Evolutionary conservation across 805 yeast species (phyloP), one percentile per base, ranked within the genome.

Genomic region (Monosporozyma aerobia): DNA sequence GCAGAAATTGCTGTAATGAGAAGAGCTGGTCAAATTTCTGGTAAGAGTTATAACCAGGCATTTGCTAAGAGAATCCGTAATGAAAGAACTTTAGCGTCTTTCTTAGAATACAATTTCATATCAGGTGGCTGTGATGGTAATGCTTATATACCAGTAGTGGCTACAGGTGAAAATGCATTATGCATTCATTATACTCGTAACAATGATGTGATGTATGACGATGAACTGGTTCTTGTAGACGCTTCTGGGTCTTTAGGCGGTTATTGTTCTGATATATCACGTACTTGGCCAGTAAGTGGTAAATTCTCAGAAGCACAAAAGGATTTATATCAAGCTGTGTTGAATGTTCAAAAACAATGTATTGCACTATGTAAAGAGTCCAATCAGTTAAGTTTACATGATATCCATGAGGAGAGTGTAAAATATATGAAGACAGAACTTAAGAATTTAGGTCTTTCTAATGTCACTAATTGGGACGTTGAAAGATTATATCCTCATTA

Each of bases 191-290:
- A 94, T 67, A 90, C 96, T 0, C 75, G 96, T 54, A 94, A 94
- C 63, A 96, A 94, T 68, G 96, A 88, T 63, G 69, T 85, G 11
- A 75, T 94, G 56, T 78, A 78, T 53, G 77, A 79, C 44, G 89
- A 83, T 57, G 97, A 92, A 56, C 71, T 87, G 75, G 96, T 90
- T 7, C 78, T 94, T 30, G 90, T 94, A 3, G 99, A 94, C 69
- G 98, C 98, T 3, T 95, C 95, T 1, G 99, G 98, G 4, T 78
- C 86, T 49, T 67, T 85, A 44, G 99, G 98, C 43, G 97, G 97
- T 1, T 94, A 94, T 68, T 83, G 96, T 63, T 83, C 97, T 1
- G 99, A 94, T 69, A 94, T 94, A 47, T 90, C 98, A 2, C 77
- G 99, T 57, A 85, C 97, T 0, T 94, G 98, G 97, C 99, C 99